A percentile compares a stretch with the other conserved stretches of the same genome.
Evolutionary conservation across 768 basidiomycete genomes (phyloP).

Genomic region (Terana coerulea): DNA sequence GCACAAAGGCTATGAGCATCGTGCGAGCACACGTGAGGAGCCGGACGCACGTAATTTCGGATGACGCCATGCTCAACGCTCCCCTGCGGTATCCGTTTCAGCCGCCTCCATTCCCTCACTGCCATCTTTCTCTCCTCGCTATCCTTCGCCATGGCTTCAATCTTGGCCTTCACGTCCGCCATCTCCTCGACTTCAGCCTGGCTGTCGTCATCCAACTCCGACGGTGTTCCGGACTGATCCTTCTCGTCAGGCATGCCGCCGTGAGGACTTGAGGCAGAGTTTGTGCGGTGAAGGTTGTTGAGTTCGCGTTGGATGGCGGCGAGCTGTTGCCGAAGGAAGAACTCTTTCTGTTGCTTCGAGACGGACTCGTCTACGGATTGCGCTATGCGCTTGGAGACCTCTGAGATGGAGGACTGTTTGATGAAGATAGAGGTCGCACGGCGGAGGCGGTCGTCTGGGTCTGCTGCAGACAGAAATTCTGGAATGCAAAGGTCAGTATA

Average conservation of each 20-base stretch:
- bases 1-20: no score
- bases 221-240: constrained; percentile 23
- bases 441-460: constrained; percentile 57
- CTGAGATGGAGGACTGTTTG: constrained; percentile 74
- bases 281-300: constrained; percentile 43
- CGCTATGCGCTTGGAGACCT: constrained; percentile 79
- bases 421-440: constrained; percentile 68
- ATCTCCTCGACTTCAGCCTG: constrained; percentile 80
- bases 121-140: constrained; percentile 83
- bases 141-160: constrained; percentile 69
- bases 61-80: constrained; percentile 91
- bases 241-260: constrained; percentile 1
- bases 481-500: constrained; percentile 1
- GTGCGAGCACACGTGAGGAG: neutral
- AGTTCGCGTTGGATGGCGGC: constrained; percentile 79
- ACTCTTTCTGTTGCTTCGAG: constrained; percentile 87
- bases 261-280: constrained; percentile 11
- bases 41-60: constrained; percentile 63
- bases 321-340: constrained; percentile 80
- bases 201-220: constrained; percentile 73
- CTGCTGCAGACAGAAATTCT: constrained; percentile 62
- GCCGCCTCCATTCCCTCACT: constrained; percentile 75
- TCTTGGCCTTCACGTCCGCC: constrained; percentile 63
- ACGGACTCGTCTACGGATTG: constrained; percentile 77
- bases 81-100: constrained; percentile 85